These are phyloP conservation scores for Alternaria incomplexa DNA, from an alignment of 2,329 filamentous ascomycete species.

Conservation along the genomic window DNA sequence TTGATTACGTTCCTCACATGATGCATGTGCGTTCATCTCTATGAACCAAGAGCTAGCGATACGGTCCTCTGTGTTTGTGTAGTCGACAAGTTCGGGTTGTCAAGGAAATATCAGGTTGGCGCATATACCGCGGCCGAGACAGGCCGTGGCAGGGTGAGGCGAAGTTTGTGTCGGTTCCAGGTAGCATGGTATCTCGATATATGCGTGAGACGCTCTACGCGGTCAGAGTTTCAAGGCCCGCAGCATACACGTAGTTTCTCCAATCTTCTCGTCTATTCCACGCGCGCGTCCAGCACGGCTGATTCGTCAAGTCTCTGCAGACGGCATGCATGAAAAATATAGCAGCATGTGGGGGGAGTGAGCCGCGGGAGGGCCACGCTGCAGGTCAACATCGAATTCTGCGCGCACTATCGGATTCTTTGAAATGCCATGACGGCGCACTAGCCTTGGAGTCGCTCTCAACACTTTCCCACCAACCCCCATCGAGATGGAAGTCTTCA, in stretches of 20 bases:
- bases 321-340: neutral
- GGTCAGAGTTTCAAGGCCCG: neutral
- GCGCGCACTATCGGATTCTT: slow-evolving; percentile 14
- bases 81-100: neutral
- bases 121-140: neutral
- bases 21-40: neutral
- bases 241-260: neutral
- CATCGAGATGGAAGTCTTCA: neutral
- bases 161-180: neutral
- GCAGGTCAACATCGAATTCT: slow-evolving; percentile 12
- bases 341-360: neutral
- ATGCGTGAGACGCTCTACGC: neutral
- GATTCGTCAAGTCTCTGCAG: neutral
- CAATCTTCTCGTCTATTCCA: neutral
- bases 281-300: neutral
- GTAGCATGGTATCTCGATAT: neutral
- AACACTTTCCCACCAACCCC: neutral
- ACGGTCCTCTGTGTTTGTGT: neutral
- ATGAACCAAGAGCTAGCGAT: neutral
- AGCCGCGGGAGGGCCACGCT: slow-evolving; percentile 1
- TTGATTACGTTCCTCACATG: neutral
- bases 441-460: neutral
- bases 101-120: neutral
- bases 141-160: neutral
- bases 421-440: slow-evolving; percentile 12